Evolutionary conservation across 352 stramenopile genomes (phyloP), one percentile per base, ranked within the genome.

Genomic region (Globisporangium carolinianum): DNA sequence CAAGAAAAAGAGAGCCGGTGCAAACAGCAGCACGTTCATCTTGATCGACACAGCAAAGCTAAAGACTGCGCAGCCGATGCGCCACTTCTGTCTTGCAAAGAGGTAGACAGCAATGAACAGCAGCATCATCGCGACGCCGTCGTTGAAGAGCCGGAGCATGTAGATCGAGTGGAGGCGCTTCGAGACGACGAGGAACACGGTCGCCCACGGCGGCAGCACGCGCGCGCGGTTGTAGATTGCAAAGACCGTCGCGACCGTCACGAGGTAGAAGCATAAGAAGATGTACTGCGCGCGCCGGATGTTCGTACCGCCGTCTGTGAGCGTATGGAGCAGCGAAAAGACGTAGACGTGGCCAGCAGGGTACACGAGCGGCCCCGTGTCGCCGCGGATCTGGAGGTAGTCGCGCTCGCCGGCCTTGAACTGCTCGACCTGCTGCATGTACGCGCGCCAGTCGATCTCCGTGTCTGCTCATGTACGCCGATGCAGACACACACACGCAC

Each of bases 11-110:
- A 99, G 70, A 43, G 93, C 96, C 0, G 97, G 97, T 46, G 96
- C 95, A 65, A 98, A 99, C 11, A 99, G 80, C 47, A 99, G 76
- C 38, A 98, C 83, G 82, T 99, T 99, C 97, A 99, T 99, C 78
- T 99, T 99, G 66, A 99, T 91, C 39, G 90, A 98, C 8, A 99
- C 95, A 15, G 94, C 95, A 35, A 98, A 72, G 53, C 91, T 98
- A 78, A 98, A 99, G 43, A 98, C 47, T 3, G 96, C 72, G 60
- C 94, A 98, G 48, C 92, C 95, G 50, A 86, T 69, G 48, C 85
- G 81, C 86, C 86, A 97, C 46, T 85, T 76, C 61, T 89, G 84
- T 45, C 81, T 74, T 41, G 75, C 79, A 55, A 92, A 91, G 1
- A 96, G 60, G 62, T 94, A 97, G 17, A 98, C 81, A 3, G 96